Percentiles rank a stretch among this genome's conserved stretches.
Evolutionary conservation across 805 yeast genomes (phyloP).

Genomic region (Nakazawaea ishiwadae): DNA sequence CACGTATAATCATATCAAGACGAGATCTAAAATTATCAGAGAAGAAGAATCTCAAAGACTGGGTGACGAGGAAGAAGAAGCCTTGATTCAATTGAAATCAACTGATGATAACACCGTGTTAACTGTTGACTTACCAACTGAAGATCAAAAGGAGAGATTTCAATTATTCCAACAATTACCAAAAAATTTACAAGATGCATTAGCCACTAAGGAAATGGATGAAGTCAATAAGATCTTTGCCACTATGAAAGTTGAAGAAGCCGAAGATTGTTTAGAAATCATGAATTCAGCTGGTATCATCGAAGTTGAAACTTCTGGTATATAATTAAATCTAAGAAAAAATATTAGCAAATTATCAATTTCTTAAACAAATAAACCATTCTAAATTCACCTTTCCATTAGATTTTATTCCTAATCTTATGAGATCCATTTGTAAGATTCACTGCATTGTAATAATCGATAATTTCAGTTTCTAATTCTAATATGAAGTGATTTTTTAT

Average conservation of each 20-base stretch:
- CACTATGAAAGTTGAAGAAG: conserved; percentile 65
- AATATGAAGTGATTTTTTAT: too few relatives aligned
- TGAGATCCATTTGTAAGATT: too few relatives aligned
- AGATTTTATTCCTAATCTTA: too few relatives aligned
- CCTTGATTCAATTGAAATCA: conserved; percentile 81
- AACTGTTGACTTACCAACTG: conserved; percentile 59
- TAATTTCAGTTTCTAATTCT: too few relatives aligned
- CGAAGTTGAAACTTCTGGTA: conserved; percentile 74
- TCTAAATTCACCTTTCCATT: too few relatives aligned
- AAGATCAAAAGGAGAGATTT: conserved; percentile 45
- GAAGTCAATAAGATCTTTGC: conserved; percentile 82
- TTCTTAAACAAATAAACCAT: too few relatives aligned
- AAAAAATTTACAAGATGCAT: conserved; percentile 63
- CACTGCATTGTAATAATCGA: too few relatives aligned
- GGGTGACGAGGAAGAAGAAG: conserved; percentile 54
- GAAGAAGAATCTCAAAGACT: conserved; percentile 37
- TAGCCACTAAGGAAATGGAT: conserved; percentile 66
- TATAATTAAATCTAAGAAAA: too few relatives aligned
- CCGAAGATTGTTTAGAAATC: conserved; percentile 68
- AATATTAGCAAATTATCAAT: too few relatives aligned
- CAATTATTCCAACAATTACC: conserved; percentile 58
- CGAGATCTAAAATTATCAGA: conserved; percentile 65
- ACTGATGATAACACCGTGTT: conserved; percentile 80
- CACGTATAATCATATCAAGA: conserved; percentile 71
- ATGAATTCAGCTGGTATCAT: conserved; percentile 81